These are phyloP conservation scores for Venturiaceae sp. DNA, from an alignment of 2,329 filamentous ascomycete genomes.

Conservation along the genomic window DNA sequence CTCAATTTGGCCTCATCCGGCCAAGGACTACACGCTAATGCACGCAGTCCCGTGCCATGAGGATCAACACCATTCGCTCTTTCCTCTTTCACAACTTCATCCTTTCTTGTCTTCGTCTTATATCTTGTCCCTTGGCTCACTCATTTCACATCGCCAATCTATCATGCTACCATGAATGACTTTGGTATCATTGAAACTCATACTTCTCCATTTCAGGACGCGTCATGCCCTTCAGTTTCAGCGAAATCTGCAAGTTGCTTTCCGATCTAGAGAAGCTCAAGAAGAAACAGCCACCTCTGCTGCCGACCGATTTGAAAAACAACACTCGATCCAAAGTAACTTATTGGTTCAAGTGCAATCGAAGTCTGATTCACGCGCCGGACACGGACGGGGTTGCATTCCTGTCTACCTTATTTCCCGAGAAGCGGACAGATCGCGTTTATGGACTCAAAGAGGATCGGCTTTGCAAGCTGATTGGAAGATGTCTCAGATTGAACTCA, in stretches of 20 bases:
- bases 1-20: background rate
- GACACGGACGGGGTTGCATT: conserved; percentile 53
- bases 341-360: conserved; percentile 62
- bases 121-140: background rate
- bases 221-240: conserved; percentile 57
- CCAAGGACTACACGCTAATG: no score
- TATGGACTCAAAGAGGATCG: conserved; percentile 56
- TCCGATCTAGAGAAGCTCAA: conserved; percentile 51
- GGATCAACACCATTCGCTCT: background rate
- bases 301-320: conserved; percentile 20
- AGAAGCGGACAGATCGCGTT: conserved; percentile 66
- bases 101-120: background rate
- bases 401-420: conserved; percentile 66
- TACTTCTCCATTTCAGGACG: background rate
- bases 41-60: background rate
- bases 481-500: conserved; percentile 54
- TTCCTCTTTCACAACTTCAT: background rate
- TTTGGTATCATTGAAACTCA: background rate
- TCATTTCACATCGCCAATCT: background rate
- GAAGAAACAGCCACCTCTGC: conserved; percentile 28
- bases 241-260: conserved; percentile 64
- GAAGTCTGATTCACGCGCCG: conserved; percentile 44
- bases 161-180: background rate
- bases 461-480: conserved; percentile 58
- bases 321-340: conserved; percentile 32